A percentile compares a stretch with the other conserved stretches of the same genome.
Conservation (phyloP, 2,329 filamentous ascomycete species). For the Tolypocladium endophyticum region DNA sequence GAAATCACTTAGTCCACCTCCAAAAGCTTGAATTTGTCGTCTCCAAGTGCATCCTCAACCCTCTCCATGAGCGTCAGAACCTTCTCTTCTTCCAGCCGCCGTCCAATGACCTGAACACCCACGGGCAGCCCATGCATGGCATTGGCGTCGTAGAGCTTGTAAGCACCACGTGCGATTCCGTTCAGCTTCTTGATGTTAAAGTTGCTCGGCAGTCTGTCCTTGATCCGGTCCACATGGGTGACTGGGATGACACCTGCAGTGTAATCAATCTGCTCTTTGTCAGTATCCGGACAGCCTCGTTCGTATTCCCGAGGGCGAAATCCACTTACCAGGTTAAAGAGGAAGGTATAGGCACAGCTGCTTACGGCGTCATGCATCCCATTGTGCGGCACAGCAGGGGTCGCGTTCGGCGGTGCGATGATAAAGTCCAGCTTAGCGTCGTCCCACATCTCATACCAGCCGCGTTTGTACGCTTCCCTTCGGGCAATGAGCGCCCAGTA, state of each 20-base stretch:
- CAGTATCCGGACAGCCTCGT: conserved; percentile 1
- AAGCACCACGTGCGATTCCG: conserved; percentile 70
- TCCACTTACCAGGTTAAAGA: conserved; percentile 69
- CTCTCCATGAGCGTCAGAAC: conserved; percentile 71
- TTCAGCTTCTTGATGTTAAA: conserved; percentile 60
- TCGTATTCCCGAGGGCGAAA: too few relatives aligned
- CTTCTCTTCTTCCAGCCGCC: conserved; percentile 77
- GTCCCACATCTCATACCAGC: conserved; percentile 83
- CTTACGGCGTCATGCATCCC: conserved; percentile 79
- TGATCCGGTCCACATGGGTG: conserved; percentile 64
- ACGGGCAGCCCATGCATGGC: conserved; percentile 85
- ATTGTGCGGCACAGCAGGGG: conserved; percentile 75
- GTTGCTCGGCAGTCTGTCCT: conserved; percentile 52
- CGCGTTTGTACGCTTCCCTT: conserved; percentile 66
- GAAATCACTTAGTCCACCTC: conserved; percentile 31
- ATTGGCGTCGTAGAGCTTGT: conserved; percentile 71
- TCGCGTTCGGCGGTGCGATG: conserved; percentile 78
- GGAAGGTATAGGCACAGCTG: conserved; percentile 84
- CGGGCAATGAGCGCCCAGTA: conserved; percentile 73
- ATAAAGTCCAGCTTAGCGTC: conserved; percentile 64
- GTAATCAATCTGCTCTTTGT: conserved; percentile 62
- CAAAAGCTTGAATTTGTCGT: conserved; percentile 41
- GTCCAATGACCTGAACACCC: conserved; percentile 72
- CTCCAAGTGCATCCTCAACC: conserved; percentile 62
- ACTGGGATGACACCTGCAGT: conserved; percentile 73